Base-by-base conservation (phyloP, 2,329 filamentous ascomycete genomes). In the Byssoonygena ceratinophila region DNA sequence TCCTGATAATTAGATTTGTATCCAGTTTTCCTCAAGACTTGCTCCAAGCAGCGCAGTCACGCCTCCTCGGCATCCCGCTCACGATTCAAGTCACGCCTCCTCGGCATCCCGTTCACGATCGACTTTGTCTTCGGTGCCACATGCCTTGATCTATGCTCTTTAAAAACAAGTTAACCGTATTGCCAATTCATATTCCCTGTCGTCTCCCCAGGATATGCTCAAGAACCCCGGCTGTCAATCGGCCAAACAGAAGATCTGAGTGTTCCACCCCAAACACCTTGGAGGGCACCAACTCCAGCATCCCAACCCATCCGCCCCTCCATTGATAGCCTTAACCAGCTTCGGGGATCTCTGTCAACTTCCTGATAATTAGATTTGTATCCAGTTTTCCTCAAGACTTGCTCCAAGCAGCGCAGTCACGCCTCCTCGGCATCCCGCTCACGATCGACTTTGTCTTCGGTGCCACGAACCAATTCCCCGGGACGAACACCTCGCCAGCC, bases 381-480 rank as follows among this genome's bases (percentile, higher is more conserved):
- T 16, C 6, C 22, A 20, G 23, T n/a, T 5, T 40, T 16, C 22
- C 22, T 39, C 32, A 11, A 25, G 32, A 5, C n/a, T 46, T 27
- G 36, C 34, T 49, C 23, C 16, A 6, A 12, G 18, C 32, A 18
- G 27, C 9, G 16, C n/a, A n/a, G n/a, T n/a, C n/a, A n/a, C n/a
- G n/a, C n/a, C n/a, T n/a, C n/a, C n/a, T n/a, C n/a, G n/a, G n/a
- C n/a, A n/a, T n/a, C n/a, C n/a, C n/a, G n/a, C n/a, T n/a, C n/a
- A n/a, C n/a, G n/a, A n/a, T n/a, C n/a, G n/a, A n/a, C n/a, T n/a
- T n/a, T n/a, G n/a, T n/a, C n/a, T 9, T 23, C 9, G 39, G 49
- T 45, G 49, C 49, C 41, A 51, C 49, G 39, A 51, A 51, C 49
- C 49, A 51, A 44, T 37, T 29, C 49, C 37, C 31, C 49, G 49